Evolutionary conservation across 2,329 filamentous ascomycete species (phyloP).

Genomic region (Paecilomyces niveus): DNA sequence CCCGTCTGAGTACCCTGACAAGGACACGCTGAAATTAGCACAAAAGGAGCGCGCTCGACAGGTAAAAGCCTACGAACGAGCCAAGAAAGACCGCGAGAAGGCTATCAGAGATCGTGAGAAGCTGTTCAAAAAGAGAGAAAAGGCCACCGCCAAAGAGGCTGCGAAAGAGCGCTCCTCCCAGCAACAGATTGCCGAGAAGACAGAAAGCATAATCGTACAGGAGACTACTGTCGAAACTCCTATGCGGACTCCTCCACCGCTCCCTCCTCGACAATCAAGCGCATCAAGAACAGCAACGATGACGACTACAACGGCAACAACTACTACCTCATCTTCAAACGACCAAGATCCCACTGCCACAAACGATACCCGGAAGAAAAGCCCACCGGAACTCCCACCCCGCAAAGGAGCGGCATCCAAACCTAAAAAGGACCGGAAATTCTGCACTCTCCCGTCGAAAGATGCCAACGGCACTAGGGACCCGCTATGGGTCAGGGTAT

Average conservation of each 20-base stretch:
- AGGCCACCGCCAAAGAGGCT: conserved; percentile 18
- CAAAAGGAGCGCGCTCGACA: conserved; percentile 60
- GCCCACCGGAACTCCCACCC: background rate
- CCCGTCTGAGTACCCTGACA: conserved; percentile 53
- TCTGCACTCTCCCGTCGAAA: conserved; percentile 65
- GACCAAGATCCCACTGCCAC: background rate
- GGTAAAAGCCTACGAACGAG: conserved; percentile 59
- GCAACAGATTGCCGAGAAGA: conserved; percentile 16
- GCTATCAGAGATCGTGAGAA: conserved; percentile 38
- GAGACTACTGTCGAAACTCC: background rate
- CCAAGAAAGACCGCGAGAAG: conserved; percentile 60
- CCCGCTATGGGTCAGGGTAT: conserved; percentile 67
- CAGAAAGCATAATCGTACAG: conserved; percentile 12
- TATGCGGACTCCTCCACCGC: background rate
- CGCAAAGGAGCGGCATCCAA: conserved; percentile 6
- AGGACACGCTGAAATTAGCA: conserved; percentile 58
- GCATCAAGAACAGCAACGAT: background rate
- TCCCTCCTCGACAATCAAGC: background rate
- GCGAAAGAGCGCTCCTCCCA: conserved; percentile 15
- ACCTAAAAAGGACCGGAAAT: conserved; percentile 58
- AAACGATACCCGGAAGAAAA: background rate
- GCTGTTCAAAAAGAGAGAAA: conserved; percentile 14
- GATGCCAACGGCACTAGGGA: conserved; percentile 53
- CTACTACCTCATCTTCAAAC: background rate
- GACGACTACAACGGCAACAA: too few relatives aligned